phyloP scores from a whole-genome alignment of 148 eudicot genomes.

The Heliosperma pusillum region DNA sequence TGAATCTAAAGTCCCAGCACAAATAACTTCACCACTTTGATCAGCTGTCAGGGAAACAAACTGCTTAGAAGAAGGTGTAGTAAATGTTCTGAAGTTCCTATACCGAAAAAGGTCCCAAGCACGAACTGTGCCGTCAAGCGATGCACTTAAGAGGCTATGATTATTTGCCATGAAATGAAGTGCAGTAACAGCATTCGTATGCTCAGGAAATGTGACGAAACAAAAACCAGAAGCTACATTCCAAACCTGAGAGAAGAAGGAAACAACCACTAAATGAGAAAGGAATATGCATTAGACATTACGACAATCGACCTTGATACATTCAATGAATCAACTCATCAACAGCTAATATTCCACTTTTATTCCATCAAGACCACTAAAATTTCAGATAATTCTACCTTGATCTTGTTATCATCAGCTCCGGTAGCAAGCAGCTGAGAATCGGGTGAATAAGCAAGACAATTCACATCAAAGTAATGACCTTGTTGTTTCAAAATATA shows the following conservation, averaged over 20 bases:
- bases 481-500: constrained; percentile 97
- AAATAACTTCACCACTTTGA: constrained; percentile 96
- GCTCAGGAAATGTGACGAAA: constrained; percentile 94
- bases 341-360: background rate
- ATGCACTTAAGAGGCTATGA: constrained; percentile 87
- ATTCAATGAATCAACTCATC: background rate
- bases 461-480: constrained; percentile 93
- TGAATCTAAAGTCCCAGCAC: constrained; percentile 98
- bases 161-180: constrained; percentile 82
- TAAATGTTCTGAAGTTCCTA: constrained; percentile 87
- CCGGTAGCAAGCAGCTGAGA: constrained; percentile 98
- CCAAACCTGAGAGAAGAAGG: constrained; percentile 74
- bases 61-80: constrained; percentile 88
- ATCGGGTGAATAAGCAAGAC: constrained; percentile 90
- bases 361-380: background rate
- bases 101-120: constrained; percentile 95
- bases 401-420: constrained; percentile 96
- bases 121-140: constrained; percentile 96
- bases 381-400: constrained; percentile 38
- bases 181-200: constrained; percentile 93
- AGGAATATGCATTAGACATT: background rate
- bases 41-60: constrained; percentile 92
- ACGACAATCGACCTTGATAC: background rate
- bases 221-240: constrained; percentile 87
- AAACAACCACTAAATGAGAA: background rate